A percentile compares a stretch with the other conserved stretches of the same genome.
phyloP scores from a whole-genome alignment of 306 rosid genomes.

The Trifolium repens region DNA sequence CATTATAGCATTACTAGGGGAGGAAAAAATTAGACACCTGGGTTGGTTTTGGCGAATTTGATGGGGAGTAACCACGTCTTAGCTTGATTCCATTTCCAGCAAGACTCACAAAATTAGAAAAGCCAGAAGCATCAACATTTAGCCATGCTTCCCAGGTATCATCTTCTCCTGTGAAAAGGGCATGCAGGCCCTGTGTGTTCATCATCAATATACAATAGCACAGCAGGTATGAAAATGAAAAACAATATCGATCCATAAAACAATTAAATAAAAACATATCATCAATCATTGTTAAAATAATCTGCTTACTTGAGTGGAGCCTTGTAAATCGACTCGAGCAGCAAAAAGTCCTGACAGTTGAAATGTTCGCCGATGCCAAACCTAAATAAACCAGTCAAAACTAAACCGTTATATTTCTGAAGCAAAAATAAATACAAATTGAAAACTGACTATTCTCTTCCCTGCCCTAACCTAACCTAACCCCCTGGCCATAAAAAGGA shows the following conservation, averaged over 20 bases:
- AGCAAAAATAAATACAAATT: conserved; percentile 5
- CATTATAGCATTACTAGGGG: conserved; percentile 11
- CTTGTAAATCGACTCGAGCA: conserved; percentile 94
- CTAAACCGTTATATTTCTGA: neutral
- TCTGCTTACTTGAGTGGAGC: conserved; percentile 74
- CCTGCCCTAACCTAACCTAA: conserved; percentile 16
- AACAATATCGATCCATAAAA: conserved; percentile 31
- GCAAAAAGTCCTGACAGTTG: conserved; percentile 99
- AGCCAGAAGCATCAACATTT: conserved; percentile 83
- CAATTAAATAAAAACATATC: conserved; percentile 21
- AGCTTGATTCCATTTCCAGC: conserved; percentile 78
- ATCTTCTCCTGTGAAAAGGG: conserved; percentile 95
- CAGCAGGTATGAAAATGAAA: conserved; percentile 29
- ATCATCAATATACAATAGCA: conserved; percentile 42
- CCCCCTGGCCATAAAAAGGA: neutral
- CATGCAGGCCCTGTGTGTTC: conserved; percentile 82
- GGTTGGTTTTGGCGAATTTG: conserved; percentile 78
- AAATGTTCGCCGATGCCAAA: conserved; percentile 94
- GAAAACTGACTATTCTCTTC: conserved; percentile 10
- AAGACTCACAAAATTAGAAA: conserved; percentile 68
- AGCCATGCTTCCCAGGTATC: conserved; percentile 98
- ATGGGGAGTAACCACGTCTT: conserved; percentile 91
- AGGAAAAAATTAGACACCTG: conserved; percentile 57
- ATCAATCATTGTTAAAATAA: conserved; percentile 28
- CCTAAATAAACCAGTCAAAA: conserved; percentile 55